Base-by-base conservation (phyloP, 768 basidiomycete species). In the Suillus luteus region DNA sequence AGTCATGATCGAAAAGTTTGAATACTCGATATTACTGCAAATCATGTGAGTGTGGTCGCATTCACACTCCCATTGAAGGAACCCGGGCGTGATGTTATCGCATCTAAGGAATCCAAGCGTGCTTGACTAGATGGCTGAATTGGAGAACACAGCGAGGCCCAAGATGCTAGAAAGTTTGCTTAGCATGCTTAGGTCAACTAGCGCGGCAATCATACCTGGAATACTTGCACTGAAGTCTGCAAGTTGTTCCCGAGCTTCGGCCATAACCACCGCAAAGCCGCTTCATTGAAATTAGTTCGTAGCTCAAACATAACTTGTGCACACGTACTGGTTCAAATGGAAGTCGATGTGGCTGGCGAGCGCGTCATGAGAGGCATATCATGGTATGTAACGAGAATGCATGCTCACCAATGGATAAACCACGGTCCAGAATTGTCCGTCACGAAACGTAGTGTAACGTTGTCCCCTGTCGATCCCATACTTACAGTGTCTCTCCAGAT, bases 371-470 rank as follows among this genome's bases (percentile, higher is more conserved):
- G 15, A 15, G 10, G 33, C 3, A 48, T 27, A 40, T 10, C 17
- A 24, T 5, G 52, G 27, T 33, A 59, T 38, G 11, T 38, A 14
- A 15, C n/a, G 7, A 41, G 22, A 51, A 48, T 14, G 10, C 22
- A 10, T 57, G 43, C 69, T 60, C 43, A 72, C 75, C 75, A 83
- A 65, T 83, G 83, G 37, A 83, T 64, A 66, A 83, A 76, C 83
- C 86, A 88, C 3, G 83, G 83, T 12, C 89, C 89, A 4, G 87
- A 81, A 72, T 90, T 90, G 68, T 90, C 83, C 3, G 88, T 87
- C 31, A 76, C 69, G 73, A 87, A 90, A 41, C 88, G 82, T 59
- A 91, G 76, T 3, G 82, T 82, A 35, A 83, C 81, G 69, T 82
- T 74, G 71, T 82, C 73, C 0, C 62, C 64, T 73, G 82, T 68